Evolutionary conservation across 2,329 filamentous ascomycete species (phyloP).

Genomic region (Xylaria sp.): DNA sequence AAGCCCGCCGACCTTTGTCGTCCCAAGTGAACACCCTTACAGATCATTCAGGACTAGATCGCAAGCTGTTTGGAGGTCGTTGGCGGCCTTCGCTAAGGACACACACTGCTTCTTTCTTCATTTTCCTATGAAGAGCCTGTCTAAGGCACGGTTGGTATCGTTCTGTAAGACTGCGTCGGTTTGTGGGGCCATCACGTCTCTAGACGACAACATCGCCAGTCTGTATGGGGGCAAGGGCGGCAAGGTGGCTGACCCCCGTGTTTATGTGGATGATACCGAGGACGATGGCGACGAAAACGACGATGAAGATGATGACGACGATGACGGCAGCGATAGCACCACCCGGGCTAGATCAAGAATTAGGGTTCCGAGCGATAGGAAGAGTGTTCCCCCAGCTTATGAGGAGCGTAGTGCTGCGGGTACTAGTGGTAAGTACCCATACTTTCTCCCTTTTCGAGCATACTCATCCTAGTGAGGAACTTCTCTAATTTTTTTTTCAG

Average conservation of each 20-base stretch:
- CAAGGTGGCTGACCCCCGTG: constrained; percentile 7
- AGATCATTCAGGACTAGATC: constrained; percentile 11
- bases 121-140: constrained; percentile 9
- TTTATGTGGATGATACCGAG: neutral
- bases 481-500: neutral
- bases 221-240: constrained; percentile 21
- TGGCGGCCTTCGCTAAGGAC: constrained; percentile 5
- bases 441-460: neutral
- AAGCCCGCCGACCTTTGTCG: constrained; percentile 9
- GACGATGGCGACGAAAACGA: no score
- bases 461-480: neutral
- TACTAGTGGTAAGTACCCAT: neutral
- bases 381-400: constrained; percentile 10
- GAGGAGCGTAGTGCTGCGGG: constrained; percentile 2
- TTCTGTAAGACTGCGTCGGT: constrained; percentile 14
- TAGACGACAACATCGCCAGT: constrained; percentile 6
- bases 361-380: neutral
- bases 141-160: constrained; percentile 2
- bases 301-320: no score
- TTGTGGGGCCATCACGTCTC: neutral
- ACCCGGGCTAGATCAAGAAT: neutral
- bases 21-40: constrained; percentile 5
- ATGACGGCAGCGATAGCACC: no score
- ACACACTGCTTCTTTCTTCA: constrained; percentile 14
- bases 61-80: constrained; percentile 11